Conservation (phyloP, 2,329 filamentous ascomycete species). For the Monilinia vaccinii-corymbosi region DNA sequence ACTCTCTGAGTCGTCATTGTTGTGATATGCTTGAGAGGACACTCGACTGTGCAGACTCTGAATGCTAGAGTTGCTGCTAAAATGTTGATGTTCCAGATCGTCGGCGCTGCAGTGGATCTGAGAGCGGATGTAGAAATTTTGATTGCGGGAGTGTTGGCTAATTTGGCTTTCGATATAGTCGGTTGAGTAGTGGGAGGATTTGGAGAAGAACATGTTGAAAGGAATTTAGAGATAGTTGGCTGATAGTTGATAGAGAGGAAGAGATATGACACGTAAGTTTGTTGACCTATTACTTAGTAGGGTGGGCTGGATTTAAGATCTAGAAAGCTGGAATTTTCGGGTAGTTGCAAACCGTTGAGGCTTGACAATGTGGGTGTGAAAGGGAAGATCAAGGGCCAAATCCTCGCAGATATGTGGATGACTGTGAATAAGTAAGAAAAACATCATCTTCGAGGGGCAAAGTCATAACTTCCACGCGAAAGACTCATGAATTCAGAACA, state of each 20-base stretch:
- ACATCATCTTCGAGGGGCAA: background rate
- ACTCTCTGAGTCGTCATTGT: background rate
- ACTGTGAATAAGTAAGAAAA: background rate
- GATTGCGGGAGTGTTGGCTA: background rate
- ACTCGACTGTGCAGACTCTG: fast-evolving
- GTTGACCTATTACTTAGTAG: background rate
- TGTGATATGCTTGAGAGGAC: background rate
- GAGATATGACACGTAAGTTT: background rate
- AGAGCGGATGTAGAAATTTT: background rate
- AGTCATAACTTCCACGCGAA: background rate
- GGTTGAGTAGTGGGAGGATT: background rate
- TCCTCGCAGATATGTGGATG: no score
- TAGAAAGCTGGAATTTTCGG: background rate
- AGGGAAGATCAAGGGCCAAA: background rate
- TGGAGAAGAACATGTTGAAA: background rate
- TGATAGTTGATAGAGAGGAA: no score
- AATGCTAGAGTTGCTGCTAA: fast-evolving
- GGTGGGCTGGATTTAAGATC: no score
- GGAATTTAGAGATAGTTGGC: background rate
- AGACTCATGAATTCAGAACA: background rate
- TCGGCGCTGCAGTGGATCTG: background rate
- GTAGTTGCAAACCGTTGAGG: background rate
- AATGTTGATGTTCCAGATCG: background rate
- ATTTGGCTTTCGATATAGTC: background rate
- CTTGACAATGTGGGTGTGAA: background rate